Evolutionary conservation across 306 rosid genomes (phyloP).

Genomic region (Vigna reflexopilosa): DNA sequence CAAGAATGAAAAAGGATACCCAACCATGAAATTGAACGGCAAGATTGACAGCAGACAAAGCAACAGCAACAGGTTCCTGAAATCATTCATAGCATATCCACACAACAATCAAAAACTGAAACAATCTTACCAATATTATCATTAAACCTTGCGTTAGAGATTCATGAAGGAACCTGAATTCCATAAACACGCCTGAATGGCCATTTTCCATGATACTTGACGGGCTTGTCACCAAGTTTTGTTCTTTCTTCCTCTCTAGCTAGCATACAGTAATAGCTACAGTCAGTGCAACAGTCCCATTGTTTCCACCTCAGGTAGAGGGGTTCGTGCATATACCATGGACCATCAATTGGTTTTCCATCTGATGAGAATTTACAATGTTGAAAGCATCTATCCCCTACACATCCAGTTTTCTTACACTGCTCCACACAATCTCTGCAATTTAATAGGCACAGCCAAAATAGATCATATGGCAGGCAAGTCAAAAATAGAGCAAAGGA

Average conservation of each 20-base stretch:
- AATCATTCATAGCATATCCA: slow-evolving; percentile 41
- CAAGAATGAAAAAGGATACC: slow-evolving; percentile 93
- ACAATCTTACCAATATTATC: slow-evolving; percentile 15
- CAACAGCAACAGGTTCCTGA: slow-evolving; percentile 96
- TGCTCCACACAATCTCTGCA: slow-evolving; percentile 77
- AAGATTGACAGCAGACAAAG: slow-evolving; percentile 88
- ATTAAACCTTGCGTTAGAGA: slow-evolving; percentile 35
- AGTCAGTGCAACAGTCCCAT: slow-evolving; percentile 95
- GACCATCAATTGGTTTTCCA: slow-evolving; percentile 96
- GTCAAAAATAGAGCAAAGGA: slow-evolving; percentile 3
- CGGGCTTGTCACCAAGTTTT: slow-evolving; percentile 72
- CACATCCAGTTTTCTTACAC: slow-evolving; percentile 92
- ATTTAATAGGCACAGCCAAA: slow-evolving; percentile 40
- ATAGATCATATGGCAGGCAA: slow-evolving; percentile 18
- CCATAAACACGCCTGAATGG: slow-evolving; percentile 89
- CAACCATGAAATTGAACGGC: slow-evolving; percentile 98
- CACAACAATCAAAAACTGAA: slow-evolving; percentile 40
- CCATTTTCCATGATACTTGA: slow-evolving; percentile 97
- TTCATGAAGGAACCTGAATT: slow-evolving; percentile 71
- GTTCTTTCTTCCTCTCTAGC: slow-evolving; percentile 87
- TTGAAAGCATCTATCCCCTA: slow-evolving; percentile 84
- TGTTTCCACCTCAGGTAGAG: slow-evolving; percentile 92
- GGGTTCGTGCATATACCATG: slow-evolving; percentile 98
- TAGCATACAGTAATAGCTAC: slow-evolving; percentile 91
- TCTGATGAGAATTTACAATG: slow-evolving; percentile 98